Conservation (phyloP, 768 basidiomycete species). For the Leucocoprinus leucothites region DNA sequence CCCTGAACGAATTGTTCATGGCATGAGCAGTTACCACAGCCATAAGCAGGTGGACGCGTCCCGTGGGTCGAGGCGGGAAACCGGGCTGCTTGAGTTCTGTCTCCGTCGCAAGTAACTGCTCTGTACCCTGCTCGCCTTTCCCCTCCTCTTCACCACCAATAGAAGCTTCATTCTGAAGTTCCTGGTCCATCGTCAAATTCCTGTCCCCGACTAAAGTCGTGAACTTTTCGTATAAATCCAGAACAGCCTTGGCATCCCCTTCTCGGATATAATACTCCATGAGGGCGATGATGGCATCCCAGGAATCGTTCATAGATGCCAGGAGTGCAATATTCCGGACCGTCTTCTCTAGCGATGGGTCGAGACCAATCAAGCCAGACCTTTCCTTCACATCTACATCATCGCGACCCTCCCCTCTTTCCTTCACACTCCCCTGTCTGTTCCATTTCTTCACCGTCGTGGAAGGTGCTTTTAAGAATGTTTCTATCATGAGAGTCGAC, state of each 20-base stretch:
- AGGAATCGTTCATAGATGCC: constrained; percentile 40
- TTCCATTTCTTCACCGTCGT: background rate
- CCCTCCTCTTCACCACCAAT: background rate
- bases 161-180: background rate
- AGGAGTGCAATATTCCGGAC: constrained; percentile 49
- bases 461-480: background rate
- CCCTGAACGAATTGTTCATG: constrained; percentile 53
- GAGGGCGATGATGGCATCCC: constrained; percentile 46
- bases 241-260: constrained; percentile 36
- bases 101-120: constrained; percentile 19
- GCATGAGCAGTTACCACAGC: constrained; percentile 61
- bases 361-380: too few relatives aligned
- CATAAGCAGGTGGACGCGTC: constrained; percentile 42
- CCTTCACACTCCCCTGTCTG: background rate
- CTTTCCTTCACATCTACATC: too few relatives aligned
- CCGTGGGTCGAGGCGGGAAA: constrained; percentile 18
- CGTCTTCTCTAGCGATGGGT: constrained; percentile 7
- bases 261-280: constrained; percentile 44
- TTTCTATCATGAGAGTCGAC: constrained; percentile 24
- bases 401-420: too few relatives aligned
- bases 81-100: constrained; percentile 13
- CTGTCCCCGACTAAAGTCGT: constrained; percentile 22
- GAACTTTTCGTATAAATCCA: constrained; percentile 43
- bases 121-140: background rate
- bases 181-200: constrained; percentile 1